phyloP scores from a whole-genome alignment of 352 stramenopile genomes.

The Pythium angustatum region DNA sequence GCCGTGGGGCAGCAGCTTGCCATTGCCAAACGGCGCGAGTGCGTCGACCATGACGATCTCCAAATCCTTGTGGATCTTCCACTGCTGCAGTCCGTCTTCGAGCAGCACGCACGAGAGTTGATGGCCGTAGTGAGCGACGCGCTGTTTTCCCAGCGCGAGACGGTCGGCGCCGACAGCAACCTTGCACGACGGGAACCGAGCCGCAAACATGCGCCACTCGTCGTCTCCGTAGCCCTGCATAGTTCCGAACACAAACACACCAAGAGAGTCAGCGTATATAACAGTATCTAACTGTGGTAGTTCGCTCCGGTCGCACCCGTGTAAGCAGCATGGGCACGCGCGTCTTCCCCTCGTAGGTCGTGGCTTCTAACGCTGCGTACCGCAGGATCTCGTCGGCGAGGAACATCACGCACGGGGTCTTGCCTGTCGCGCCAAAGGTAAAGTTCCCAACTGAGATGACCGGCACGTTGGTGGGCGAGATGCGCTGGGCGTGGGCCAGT shows the following conservation, averaged over 20 bases:
- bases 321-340: conserved; percentile 54
- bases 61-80: conserved; percentile 55
- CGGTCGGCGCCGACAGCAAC: conserved; percentile 47
- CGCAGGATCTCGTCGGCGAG: conserved; percentile 29
- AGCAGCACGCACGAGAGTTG: conserved; percentile 46
- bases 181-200: conserved; percentile 43
- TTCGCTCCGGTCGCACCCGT: conserved; percentile 42
- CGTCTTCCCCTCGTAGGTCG: not conserved
- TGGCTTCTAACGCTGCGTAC: not conserved
- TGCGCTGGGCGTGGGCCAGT: conserved; percentile 21
- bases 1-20: conserved; percentile 48
- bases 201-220: conserved; percentile 61
- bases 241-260: not conserved
- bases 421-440: conserved; percentile 74
- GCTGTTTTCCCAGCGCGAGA: conserved; percentile 25
- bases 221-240: conserved; percentile 62
- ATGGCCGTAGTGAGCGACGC: conserved; percentile 9
- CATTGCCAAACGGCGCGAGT: conserved; percentile 69
- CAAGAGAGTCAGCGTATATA: too few species aligned
- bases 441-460: conserved; percentile 73
- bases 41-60: conserved; percentile 77
- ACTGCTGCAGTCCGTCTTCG: conserved; percentile 76
- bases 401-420: conserved; percentile 63
- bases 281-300: too few species aligned
- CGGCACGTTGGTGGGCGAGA: conserved; percentile 36